Conservation (phyloP, 495 filamentous ascomycete genomes). For the Thozetella sp. region DNA sequence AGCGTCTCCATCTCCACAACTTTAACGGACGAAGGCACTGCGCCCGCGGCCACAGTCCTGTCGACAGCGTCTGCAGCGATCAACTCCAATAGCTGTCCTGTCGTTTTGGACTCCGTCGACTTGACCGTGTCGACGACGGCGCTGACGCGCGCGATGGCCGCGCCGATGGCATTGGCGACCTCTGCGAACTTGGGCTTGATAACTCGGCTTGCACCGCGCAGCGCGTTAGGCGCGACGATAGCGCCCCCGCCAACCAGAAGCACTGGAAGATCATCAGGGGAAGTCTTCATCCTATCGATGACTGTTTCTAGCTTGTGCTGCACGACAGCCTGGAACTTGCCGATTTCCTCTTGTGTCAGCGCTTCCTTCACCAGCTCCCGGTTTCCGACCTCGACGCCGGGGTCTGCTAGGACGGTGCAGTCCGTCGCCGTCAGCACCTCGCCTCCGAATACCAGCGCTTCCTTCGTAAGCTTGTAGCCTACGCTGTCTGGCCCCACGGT, state of each 20-base stretch:
- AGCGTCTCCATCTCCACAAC: constrained; percentile 23
- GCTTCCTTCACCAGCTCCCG: constrained; percentile 11
- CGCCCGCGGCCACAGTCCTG: constrained; percentile 43
- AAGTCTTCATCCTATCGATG: constrained; percentile 52
- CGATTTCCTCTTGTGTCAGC: constrained; percentile 13
- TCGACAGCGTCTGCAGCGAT: constrained; percentile 25
- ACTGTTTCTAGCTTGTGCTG: constrained; percentile 40
- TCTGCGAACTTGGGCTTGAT: constrained; percentile 33
- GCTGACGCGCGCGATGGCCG: constrained; percentile 54
- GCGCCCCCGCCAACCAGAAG: constrained; percentile 46
- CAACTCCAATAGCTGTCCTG: constrained; percentile 26
- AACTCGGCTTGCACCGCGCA: constrained; percentile 32
- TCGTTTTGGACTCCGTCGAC: constrained; percentile 25
- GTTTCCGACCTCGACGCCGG: constrained; percentile 27
- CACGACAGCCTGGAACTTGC: constrained; percentile 20
- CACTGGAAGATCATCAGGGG: constrained; percentile 41
- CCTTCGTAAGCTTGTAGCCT: constrained; percentile 49
- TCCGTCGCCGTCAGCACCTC: constrained; percentile 50
- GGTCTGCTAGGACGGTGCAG: constrained; percentile 37
- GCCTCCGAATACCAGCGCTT: constrained; percentile 54
- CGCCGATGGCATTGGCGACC: constrained; percentile 61
- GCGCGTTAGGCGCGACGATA: constrained; percentile 29
- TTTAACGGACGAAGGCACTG: constrained; percentile 22
- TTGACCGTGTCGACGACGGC: constrained; percentile 42
- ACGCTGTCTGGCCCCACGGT: constrained; percentile 58